A percentile compares a stretch with the other conserved stretches of the same genome.
These are phyloP conservation scores for Mycena galericulata DNA, from an alignment of 768 basidiomycete species.

Conservation along the genomic window DNA sequence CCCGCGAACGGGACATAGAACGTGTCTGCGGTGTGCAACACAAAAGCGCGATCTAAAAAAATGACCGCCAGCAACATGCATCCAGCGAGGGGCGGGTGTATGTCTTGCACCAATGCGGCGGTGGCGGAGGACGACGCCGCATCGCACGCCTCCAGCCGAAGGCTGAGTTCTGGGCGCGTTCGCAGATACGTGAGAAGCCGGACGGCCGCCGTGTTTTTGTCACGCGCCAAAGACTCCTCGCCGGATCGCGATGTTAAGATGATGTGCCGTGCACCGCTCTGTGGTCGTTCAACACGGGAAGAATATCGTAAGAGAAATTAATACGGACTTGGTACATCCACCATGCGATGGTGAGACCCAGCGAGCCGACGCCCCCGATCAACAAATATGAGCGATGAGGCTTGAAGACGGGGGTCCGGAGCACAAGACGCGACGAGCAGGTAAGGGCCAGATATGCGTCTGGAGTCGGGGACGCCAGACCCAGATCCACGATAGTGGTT, in stretches of 20 bases:
- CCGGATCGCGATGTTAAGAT: conserved; percentile 53
- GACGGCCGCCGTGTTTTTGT: conserved; percentile 38
- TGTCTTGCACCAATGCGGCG: conserved; percentile 33
- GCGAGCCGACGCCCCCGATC: conserved; percentile 52
- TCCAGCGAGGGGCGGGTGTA: conserved; percentile 43
- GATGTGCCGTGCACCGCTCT: conserved; percentile 53
- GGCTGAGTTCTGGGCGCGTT: conserved; percentile 38
- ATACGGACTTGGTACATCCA: conserved; percentile 53
- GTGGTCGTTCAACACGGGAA: neutral
- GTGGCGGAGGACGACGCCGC: conserved; percentile 41
- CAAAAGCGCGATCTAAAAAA: conserved; percentile 47
- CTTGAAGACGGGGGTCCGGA: too few relatives aligned
- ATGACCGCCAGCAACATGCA: conserved; percentile 49
- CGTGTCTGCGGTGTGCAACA: conserved; percentile 42
- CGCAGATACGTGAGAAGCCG: conserved; percentile 46
- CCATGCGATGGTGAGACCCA: conserved; percentile 51
- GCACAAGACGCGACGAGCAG: too few relatives aligned
- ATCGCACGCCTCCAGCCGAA: conserved; percentile 46
- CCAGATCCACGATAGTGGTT: neutral
- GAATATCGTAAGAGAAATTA: conserved; percentile 1
- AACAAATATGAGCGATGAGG: too few relatives aligned
- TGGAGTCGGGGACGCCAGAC: neutral
- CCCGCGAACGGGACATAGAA: conserved; percentile 43
- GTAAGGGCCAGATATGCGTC: too few relatives aligned
- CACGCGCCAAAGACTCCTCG: conserved; percentile 36